phyloP scores from a whole-genome alignment of 2,329 filamentous ascomycete genomes.

The Aspergillus uvarum region DNA sequence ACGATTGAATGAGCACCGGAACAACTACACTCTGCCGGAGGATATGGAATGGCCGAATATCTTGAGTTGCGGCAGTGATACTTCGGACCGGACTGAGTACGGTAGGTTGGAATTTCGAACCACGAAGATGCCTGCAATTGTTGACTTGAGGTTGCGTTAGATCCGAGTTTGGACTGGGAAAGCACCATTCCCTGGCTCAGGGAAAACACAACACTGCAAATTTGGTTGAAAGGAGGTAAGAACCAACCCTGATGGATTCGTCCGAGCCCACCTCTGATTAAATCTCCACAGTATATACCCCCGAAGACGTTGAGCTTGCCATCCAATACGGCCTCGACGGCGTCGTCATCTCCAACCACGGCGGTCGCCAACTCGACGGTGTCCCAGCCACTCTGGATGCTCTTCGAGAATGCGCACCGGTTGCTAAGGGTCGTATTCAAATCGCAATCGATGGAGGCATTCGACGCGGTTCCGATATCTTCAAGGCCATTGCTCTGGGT shows the following conservation, averaged over 20 bases:
- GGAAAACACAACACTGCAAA: constrained; percentile 49
- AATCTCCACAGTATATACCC: constrained; percentile 23
- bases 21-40: constrained; percentile 51
- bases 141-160: constrained; percentile 18
- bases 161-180: constrained; percentile 50
- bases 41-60: constrained; percentile 49
- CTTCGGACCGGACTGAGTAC: constrained; percentile 28
- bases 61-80: constrained; percentile 27
- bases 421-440: constrained; percentile 33
- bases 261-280: neutral
- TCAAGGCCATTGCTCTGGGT: constrained; percentile 39
- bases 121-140: neutral
- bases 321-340: constrained; percentile 37
- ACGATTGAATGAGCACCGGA: constrained; percentile 55
- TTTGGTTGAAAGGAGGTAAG: constrained; percentile 33
- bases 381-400: constrained; percentile 40
- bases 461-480: constrained; percentile 37
- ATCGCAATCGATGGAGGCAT: constrained; percentile 38
- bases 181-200: constrained; percentile 51
- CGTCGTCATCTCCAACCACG: constrained; percentile 42
- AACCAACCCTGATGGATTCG: neutral
- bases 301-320: constrained; percentile 38
- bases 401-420: constrained; percentile 27
- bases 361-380: constrained; percentile 42
- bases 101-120: constrained; percentile 17